Conservation (phyloP, 441 rosid species). For the Syzygium syzygioides region DNA sequence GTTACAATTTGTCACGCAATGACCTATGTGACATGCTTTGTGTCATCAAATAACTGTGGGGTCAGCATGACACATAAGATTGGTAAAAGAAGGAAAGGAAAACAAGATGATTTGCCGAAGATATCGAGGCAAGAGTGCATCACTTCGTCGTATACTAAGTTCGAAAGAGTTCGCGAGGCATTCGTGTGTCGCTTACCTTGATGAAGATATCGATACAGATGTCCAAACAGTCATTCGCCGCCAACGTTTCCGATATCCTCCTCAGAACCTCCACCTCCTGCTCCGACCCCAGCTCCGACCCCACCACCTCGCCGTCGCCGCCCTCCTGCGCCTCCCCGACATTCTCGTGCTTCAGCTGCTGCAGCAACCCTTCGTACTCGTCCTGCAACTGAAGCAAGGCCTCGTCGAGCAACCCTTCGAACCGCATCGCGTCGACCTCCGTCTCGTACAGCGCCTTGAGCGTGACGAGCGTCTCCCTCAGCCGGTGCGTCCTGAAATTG, state of each 20-base stretch:
- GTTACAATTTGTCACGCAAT: not conserved
- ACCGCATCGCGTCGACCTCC: conserved; percentile 54
- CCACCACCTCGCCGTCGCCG: conserved; percentile 1
- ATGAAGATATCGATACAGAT: conserved; percentile 55
- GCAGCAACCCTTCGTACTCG: conserved; percentile 38
- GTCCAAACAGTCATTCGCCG: conserved; percentile 54
- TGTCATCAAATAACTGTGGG: not conserved
- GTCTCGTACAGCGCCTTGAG: conserved; percentile 43
- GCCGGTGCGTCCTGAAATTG: conserved; percentile 37
- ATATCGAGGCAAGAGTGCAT: not conserved
- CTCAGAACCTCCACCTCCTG: conserved; percentile 36
- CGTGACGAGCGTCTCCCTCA: conserved; percentile 46
- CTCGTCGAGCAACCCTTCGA: conserved; percentile 62
- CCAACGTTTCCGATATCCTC: conserved; percentile 37
- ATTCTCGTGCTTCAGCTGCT: conserved; percentile 35
- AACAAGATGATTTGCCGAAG: not conserved
- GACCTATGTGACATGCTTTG: not conserved
- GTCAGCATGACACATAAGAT: not conserved
- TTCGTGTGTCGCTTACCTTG: conserved; percentile 21
- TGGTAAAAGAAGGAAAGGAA: not conserved
- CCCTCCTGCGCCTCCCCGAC: conserved; percentile 16
- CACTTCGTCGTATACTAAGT: not conserved
- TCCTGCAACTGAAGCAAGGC: conserved; percentile 57
- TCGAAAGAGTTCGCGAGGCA: not conserved
- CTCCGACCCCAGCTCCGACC: conserved; percentile 34